phyloP scores from a whole-genome alignment of 495 filamentous ascomycete genomes.

The Penicillium nucicola region DNA sequence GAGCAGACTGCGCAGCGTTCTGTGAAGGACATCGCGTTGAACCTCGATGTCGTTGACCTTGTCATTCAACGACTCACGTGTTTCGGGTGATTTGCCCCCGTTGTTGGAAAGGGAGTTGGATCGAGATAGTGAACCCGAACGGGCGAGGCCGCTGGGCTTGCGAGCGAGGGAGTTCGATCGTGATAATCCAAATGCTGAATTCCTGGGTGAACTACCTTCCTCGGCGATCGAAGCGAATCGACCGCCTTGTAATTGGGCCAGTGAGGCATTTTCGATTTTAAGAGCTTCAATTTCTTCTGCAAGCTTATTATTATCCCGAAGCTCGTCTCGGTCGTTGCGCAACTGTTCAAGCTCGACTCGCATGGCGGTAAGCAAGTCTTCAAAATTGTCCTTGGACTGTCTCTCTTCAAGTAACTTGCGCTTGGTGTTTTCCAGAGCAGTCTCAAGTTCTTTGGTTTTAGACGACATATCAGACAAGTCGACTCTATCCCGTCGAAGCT shows the following conservation, averaged over 20 bases:
- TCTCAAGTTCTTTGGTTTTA: slow-evolving; percentile 68
- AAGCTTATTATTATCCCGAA: slow-evolving; percentile 81
- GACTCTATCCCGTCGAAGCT: slow-evolving; percentile 48
- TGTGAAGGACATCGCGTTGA: slow-evolving; percentile 89
- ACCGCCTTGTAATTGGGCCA: slow-evolving; percentile 48
- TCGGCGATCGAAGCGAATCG: slow-evolving; percentile 64
- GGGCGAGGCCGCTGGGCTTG: slow-evolving; percentile 37
- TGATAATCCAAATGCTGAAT: slow-evolving; percentile 46
- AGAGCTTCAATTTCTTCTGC: slow-evolving; percentile 65
- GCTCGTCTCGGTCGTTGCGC: slow-evolving; percentile 84
- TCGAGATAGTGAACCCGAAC: slow-evolving; percentile 45
- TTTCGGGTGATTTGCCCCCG: slow-evolving; percentile 56
- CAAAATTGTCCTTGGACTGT: slow-evolving; percentile 87
- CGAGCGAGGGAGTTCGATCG: slow-evolving; percentile 63
- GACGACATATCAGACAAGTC: slow-evolving; percentile 41
- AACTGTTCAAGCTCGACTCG: slow-evolving; percentile 77
- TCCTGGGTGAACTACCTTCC: slow-evolving; percentile 42
- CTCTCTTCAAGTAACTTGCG: slow-evolving; percentile 82
- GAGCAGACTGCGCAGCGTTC: slow-evolving; percentile 80
- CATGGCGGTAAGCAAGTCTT: slow-evolving; percentile 82
- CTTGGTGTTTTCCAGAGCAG: slow-evolving; percentile 71
- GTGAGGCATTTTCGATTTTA: slow-evolving; percentile 51
- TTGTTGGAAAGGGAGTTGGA: slow-evolving; percentile 51
- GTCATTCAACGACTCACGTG: slow-evolving; percentile 70
- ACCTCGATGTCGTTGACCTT: slow-evolving; percentile 87